Conservation (phyloP, 176 grass and related monocot species). For the Zea mays region DNA sequence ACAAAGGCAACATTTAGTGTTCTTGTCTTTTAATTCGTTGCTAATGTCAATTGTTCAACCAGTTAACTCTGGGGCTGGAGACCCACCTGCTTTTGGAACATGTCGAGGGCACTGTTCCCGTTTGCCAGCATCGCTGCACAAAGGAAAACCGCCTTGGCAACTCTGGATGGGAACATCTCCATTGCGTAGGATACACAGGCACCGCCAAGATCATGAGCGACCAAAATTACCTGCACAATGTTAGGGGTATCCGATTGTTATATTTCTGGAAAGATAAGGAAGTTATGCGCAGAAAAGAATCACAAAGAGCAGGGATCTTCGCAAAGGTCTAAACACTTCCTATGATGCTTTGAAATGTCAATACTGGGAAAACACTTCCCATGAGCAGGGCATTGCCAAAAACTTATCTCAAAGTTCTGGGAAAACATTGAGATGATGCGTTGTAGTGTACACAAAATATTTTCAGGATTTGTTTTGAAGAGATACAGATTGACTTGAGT, state of each 20-base stretch:
- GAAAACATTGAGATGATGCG: conserved; percentile 15
- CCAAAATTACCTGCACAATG: conserved; percentile 76
- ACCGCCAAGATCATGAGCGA: conserved; percentile 91
- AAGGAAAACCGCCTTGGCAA: conserved; percentile 84
- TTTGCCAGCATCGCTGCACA: conserved; percentile 80
- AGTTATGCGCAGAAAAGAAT: background rate
- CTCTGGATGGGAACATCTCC: conserved; percentile 74
- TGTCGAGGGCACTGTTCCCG: conserved; percentile 69
- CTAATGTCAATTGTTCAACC: background rate
- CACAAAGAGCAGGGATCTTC: background rate
- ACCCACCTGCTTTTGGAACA: conserved; percentile 81
- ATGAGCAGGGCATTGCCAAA: background rate
- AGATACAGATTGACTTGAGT: background rate
- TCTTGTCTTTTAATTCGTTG: background rate
- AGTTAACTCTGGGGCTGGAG: background rate
- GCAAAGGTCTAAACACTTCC: conserved; percentile 15
- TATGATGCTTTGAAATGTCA: conserved; percentile 20
- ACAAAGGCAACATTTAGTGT: background rate
- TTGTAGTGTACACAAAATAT: background rate
- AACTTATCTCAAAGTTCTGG: background rate
- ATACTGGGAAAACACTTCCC: background rate
- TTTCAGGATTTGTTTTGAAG: background rate
- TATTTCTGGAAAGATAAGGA: background rate
- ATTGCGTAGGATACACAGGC: conserved; percentile 84
- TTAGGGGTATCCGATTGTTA: conserved; percentile 18